Evolutionary conservation across 306 rosid genomes (phyloP), one percentile per base, ranked within the genome.

Genomic region (Luffa acutangula): DNA sequence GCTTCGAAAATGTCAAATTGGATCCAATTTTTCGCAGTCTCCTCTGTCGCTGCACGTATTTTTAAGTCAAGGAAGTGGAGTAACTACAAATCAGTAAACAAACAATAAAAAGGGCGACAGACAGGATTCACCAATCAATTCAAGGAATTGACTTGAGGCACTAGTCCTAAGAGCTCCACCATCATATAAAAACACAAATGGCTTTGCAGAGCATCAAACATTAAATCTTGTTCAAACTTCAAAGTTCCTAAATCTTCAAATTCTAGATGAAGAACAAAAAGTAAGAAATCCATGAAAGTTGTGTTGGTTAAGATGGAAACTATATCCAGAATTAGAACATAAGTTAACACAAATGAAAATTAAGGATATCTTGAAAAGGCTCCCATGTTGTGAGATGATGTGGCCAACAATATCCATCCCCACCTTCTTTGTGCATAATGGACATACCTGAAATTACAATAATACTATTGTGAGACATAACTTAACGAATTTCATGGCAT

Each of bases 1-100:
- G 81, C 48, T 85, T 58, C 15, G 97, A 85, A 73, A 87, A 89
- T 78, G 98, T 82, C 33, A 91, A 87, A 85, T 79, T 74, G 18
- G 97, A 81, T 73, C 94, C 87, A 82, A 82, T 84, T 85, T 81
- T 91, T 75, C 89, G 91, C 14, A 80, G 72, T 85, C 89, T 95
- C 88, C 97, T 91, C 82, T 80, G 93, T 71, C 96, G 93, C 90
- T 89, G 97, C 85, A 92, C 87, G 98, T 95, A 86, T 81, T 64
- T 37, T 79, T 78, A 76, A 45, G 97, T 94, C 77, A 94, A 78
- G 97, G 90, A 85, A 78, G 56, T 79, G 64, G 84, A 76, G 6
- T 17, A 18, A 31, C 73, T 18, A 11, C 13, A n/a, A 46, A 78
- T 46, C 13, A 36, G 51, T 2, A 39, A 72, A 63, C 20, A 53